A percentile compares a stretch with the other conserved stretches of the same genome.
Conservation (phyloP, 306 rosid species). For the Hippophae gyantsensis region DNA sequence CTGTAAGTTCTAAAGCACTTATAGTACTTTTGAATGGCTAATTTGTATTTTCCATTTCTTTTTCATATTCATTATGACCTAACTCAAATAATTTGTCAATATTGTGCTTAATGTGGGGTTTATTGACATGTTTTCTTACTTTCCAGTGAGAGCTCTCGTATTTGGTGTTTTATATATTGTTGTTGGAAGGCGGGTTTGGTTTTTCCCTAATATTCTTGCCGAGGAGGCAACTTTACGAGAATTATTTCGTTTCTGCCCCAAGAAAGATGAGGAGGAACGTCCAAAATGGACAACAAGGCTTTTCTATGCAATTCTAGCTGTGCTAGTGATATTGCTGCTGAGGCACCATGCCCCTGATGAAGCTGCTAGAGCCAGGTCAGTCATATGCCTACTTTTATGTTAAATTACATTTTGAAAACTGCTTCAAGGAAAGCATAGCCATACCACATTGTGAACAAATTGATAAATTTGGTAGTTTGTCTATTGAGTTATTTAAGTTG, state of each 20-base stretch:
- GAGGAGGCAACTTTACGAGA: conserved; percentile 96
- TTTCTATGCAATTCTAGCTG: conserved; percentile 71
- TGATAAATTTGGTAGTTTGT: too few relatives aligned
- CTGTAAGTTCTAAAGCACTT: conserved; percentile 41
- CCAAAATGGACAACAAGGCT: conserved; percentile 94
- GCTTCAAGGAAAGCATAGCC: neutral
- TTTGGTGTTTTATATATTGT: conserved; percentile 62
- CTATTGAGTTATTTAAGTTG: too few relatives aligned
- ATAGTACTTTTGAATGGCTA: neutral
- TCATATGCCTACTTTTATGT: conserved; percentile 4
- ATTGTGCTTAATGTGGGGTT: too few relatives aligned
- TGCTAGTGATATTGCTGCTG: conserved; percentile 65
- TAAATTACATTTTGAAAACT: neutral
- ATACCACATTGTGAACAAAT: neutral
- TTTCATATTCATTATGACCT: neutral
- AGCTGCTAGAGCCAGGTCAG: conserved; percentile 98
- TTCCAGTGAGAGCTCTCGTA: conserved; percentile 63
- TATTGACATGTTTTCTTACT: too few relatives aligned
- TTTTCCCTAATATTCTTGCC: conserved; percentile 90
- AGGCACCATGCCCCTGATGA: conserved; percentile 99
- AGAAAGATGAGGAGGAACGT: conserved; percentile 90
- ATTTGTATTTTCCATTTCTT: conserved; percentile 4
- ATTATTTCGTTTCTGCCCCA: conserved; percentile 85
- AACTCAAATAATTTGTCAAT: neutral
- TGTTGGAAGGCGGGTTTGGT: conserved; percentile 84